These are phyloP conservation scores for Dryadomyces quercivorus DNA, from an alignment of 2,329 filamentous ascomycete species.

Conservation along the genomic window DNA sequence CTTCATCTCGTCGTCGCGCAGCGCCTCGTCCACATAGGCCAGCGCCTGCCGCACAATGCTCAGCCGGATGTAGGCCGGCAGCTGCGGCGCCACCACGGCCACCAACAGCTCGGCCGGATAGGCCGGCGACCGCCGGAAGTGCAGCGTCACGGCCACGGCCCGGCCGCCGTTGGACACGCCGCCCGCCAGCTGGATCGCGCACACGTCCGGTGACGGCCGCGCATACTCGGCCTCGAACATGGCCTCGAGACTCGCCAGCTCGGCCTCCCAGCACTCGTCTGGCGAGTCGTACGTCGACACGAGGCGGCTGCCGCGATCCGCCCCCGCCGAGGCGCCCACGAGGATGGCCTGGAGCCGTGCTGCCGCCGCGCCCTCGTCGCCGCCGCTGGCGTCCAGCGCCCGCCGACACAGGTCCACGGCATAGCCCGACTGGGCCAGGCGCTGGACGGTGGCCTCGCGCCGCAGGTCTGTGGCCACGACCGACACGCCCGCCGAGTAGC, in stretches of 20 bases:
- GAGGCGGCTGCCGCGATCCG: not conserved
- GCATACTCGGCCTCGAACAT: constrained; percentile 66
- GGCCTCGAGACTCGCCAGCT: constrained; percentile 70
- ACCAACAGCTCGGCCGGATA: constrained; percentile 67
- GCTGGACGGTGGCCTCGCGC: constrained; percentile 69
- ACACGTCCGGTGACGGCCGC: constrained; percentile 47
- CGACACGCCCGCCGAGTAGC: constrained; percentile 80
- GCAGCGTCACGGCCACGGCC: constrained; percentile 37
- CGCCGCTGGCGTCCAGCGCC: constrained; percentile 55
- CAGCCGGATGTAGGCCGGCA: constrained; percentile 88
- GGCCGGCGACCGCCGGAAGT: constrained; percentile 57
- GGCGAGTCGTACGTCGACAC: constrained; percentile 28
- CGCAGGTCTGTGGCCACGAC: constrained; percentile 73
- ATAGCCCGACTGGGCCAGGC: constrained; percentile 74
- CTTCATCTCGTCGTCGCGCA: constrained; percentile 76
- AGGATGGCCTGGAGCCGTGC: constrained; percentile 66
- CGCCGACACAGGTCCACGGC: constrained; percentile 72
- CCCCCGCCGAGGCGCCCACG: constrained; percentile 29
- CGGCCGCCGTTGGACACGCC: constrained; percentile 37
- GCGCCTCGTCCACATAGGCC: constrained; percentile 53
- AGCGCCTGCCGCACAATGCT: constrained; percentile 73
- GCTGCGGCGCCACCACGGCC: constrained; percentile 47
- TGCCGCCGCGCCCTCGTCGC: constrained; percentile 66
- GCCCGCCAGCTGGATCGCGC: constrained; percentile 54
- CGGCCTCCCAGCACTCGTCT: constrained; percentile 68